Evolutionary conservation across 148 eudicot species (phyloP).

Genomic region (Fagopyrum homotropicum): DNA sequence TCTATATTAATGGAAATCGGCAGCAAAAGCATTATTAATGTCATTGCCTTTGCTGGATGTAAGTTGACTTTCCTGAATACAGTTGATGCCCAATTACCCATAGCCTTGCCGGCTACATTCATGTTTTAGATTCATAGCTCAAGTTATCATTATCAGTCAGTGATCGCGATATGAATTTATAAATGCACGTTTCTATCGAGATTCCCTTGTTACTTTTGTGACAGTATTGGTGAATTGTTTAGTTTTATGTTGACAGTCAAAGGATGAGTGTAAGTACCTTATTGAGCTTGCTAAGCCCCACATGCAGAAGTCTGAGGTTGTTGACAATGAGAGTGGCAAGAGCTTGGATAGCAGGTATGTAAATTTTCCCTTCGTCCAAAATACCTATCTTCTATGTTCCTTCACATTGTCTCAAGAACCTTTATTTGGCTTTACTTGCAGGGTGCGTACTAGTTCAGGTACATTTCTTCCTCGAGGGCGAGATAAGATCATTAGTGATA

Average conservation of each 20-base stretch:
- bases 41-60: neutral
- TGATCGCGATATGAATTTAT: neutral
- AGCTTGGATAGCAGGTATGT: slow-evolving; percentile 74
- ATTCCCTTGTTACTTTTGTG: neutral
- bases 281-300: slow-evolving; percentile 78
- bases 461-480: slow-evolving; percentile 75
- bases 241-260: slow-evolving; percentile 44
- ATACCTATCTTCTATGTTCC: neutral
- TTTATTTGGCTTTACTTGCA: slow-evolving; percentile 21
- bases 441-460: slow-evolving; percentile 93
- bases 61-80: neutral
- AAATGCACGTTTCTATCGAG: neutral
- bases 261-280: slow-evolving; percentile 81
- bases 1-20: neutral
- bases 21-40: too few relatives aligned
- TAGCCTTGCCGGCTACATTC: neutral
- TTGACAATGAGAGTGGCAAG: slow-evolving; percentile 68
- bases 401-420: neutral
- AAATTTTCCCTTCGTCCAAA: slow-evolving; percentile 1
- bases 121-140: neutral
- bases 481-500: slow-evolving; percentile 53
- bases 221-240: neutral
- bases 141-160: neutral
- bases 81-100: neutral
- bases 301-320: slow-evolving; percentile 82